Evolutionary conservation across 768 basidiomycete genomes (phyloP), one percentile per base, ranked within the genome.

Genomic region (Strobilomyces confusus): DNA sequence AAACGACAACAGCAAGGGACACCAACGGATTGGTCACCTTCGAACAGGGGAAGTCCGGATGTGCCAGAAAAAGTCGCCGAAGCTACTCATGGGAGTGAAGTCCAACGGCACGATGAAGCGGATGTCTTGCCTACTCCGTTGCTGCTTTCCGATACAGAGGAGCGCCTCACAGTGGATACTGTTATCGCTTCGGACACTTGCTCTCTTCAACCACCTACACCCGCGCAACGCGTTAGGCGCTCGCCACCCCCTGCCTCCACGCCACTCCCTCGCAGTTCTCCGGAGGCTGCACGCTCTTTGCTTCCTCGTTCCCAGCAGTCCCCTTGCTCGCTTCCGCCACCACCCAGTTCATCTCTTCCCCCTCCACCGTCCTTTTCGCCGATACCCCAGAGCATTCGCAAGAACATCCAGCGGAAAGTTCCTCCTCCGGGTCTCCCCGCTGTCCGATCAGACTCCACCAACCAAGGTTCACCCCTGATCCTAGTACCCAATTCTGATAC

Each of bases 401-500:
- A 56, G 40, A 62, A 58, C 33, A 64, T 75, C 5, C 65, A 68
- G 30, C 77, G 80, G 40, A 80, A 75, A 62, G 75, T 83, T 26
- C 76, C 77, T 44, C 74, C 72, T 8, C 78, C 82, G 9, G 58
- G 60, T 44, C 48, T 61, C 22, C 64, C 66, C 5, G 70, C 67
- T 53, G 70, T 75, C 22, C 61, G 60, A 44, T 63, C 72, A 34
- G 63, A 64, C 53, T 47, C 46, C 55, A 56, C 59, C 40, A 64
- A 64, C 33, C 58, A 66, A 48, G 76, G 73, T 22, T 69, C 75
- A 6, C 72, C 64, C 29, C 72, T 70, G 17, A 72, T 83, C n/a
- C 63, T 83, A 22, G 82, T 74, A 9, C 80, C 81, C 4, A 78
- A 82, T 59, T 81, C 82, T 11, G 81, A 84, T 57, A 73, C 75